These are phyloP conservation scores for Blumeria graminis DNA, from an alignment of 2,329 filamentous ascomycete genomes.

Conservation along the genomic window DNA sequence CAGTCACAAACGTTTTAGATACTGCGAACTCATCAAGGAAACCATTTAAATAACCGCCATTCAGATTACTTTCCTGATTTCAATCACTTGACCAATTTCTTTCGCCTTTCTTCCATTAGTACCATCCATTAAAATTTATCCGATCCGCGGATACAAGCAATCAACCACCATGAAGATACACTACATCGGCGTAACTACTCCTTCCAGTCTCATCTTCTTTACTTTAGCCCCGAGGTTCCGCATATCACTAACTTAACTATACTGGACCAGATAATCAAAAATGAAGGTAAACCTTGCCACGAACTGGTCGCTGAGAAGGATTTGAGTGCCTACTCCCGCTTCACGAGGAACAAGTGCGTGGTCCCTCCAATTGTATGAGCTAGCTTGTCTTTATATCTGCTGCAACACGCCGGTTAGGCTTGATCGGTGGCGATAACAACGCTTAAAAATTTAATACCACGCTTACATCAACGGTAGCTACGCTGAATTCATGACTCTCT, in stretches of 20 bases:
- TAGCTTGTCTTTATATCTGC: background rate
- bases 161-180: conserved; percentile 16
- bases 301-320: conserved; percentile 60
- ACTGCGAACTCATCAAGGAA: too few relatives aligned
- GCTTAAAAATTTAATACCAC: background rate
- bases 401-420: too few relatives aligned
- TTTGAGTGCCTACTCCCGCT: conserved; percentile 54
- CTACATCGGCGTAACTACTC: conserved; percentile 50
- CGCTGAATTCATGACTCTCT: conserved; percentile 55
- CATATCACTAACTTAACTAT: conserved; percentile 9
- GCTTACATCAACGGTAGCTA: conserved; percentile 15
- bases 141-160: too few relatives aligned
- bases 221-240: conserved; percentile 2
- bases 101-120: too few relatives aligned
- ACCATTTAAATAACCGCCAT: too few relatives aligned
- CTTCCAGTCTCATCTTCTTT: conserved; percentile 5
- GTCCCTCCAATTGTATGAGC: background rate
- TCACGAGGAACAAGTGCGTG: conserved; percentile 44
- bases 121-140: too few relatives aligned
- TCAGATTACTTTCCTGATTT: too few relatives aligned
- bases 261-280: conserved; percentile 46
- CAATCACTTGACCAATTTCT: too few relatives aligned
- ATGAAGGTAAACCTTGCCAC: conserved; percentile 49
- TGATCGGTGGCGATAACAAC: background rate
- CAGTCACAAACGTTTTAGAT: too few relatives aligned